Conservation (phyloP, 257 asterid genomes). For the Rubia yunnanensis region DNA sequence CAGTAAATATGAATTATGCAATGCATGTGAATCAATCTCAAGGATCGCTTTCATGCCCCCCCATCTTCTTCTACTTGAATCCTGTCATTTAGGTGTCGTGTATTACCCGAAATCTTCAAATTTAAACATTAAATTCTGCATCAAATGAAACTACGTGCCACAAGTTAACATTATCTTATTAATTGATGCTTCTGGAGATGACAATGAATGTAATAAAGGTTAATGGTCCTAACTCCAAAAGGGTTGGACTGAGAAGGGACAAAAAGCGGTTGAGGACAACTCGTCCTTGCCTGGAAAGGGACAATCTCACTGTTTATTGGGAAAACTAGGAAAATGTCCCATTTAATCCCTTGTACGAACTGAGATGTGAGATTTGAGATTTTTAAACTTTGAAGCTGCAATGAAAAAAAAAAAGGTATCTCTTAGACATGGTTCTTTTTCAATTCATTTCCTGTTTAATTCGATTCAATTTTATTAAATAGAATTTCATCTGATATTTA, state of each 20-base stretch:
- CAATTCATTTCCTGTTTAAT: too few species aligned
- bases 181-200: neutral
- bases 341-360: neutral
- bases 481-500: too few species aligned
- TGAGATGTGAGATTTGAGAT: too few species aligned
- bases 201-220: neutral
- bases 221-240: slow-evolving; percentile 5
- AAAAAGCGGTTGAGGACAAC: neutral
- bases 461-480: too few species aligned
- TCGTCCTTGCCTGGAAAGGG: neutral
- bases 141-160: neutral
- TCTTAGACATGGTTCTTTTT: too few species aligned
- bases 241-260: neutral
- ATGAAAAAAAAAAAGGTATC: too few species aligned
- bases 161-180: neutral
- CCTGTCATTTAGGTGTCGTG: slow-evolving; percentile 8
- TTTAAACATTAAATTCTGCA: neutral
- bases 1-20: slow-evolving; percentile 5
- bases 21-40: slow-evolving; percentile 35
- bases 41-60: slow-evolving; percentile 29
- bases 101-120: neutral
- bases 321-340: neutral
- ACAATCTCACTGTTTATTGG: neutral
- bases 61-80: slow-evolving; percentile 2
- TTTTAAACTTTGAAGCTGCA: too few species aligned